Conservation (phyloP, 2,329 filamentous ascomycete genomes). For the Aspergillus calidoustus region DNA sequence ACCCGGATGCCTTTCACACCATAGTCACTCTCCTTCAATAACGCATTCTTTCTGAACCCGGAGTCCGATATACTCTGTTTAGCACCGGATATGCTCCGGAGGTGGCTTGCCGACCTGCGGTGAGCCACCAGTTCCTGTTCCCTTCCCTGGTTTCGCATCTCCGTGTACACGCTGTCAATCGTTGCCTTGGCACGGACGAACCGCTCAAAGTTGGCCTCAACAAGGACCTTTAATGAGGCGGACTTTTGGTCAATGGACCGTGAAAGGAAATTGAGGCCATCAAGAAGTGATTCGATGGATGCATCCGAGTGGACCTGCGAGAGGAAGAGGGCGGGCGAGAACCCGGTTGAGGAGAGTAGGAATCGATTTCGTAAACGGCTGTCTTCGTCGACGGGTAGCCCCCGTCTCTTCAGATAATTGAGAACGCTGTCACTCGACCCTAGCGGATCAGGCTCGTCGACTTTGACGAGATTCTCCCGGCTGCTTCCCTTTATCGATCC, state of each 20-base stretch:
- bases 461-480: slow-evolving; percentile 78
- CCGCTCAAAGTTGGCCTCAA: slow-evolving; percentile 97
- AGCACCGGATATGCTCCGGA: slow-evolving; percentile 58
- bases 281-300: slow-evolving; percentile 78
- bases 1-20: slow-evolving; percentile 85
- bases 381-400: slow-evolving; percentile 84
- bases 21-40: slow-evolving; percentile 91
- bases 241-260: slow-evolving; percentile 97
- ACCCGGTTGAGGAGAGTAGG: slow-evolving; percentile 91
- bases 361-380: slow-evolving; percentile 83
- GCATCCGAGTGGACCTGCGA: slow-evolving; percentile 88
- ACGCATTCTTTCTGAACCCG: slow-evolving; percentile 82
- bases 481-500: slow-evolving; percentile 71
- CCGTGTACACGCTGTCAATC: slow-evolving; percentile 97
- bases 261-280: slow-evolving; percentile 83
- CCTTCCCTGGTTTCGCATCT: slow-evolving; percentile 80
- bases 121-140: slow-evolving; percentile 54
- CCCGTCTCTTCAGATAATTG: slow-evolving; percentile 73
- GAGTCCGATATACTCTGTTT: slow-evolving; percentile 45
- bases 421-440: slow-evolving; percentile 89
- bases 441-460: slow-evolving; percentile 90
- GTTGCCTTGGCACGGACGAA: slow-evolving; percentile 97
- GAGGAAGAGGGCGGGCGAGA: slow-evolving; percentile 88
- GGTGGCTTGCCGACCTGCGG: slow-evolving; percentile 66
- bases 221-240: slow-evolving; percentile 90